Evolutionary conservation across 2,329 filamentous ascomycete genomes (phyloP), one percentile per base, ranked within the genome.

Genomic region (Epichloe sibirici): DNA sequence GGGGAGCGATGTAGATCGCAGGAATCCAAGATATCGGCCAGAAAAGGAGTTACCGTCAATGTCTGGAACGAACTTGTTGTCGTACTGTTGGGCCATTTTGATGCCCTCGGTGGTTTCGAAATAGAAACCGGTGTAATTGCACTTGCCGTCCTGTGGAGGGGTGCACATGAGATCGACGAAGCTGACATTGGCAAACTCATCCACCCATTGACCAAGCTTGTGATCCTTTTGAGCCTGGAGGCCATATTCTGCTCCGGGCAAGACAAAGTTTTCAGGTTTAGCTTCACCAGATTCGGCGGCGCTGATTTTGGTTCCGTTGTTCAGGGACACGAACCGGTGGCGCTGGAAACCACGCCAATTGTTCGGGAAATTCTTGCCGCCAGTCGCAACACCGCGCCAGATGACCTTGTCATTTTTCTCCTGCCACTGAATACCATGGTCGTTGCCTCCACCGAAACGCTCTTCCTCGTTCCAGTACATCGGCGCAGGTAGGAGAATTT

Each of bases 341-440:
- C 86, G 79, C 57, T 90, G 85, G 61, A 88, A 89, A 0, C 81
- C 77, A 11, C 73, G 77, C 86, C 86, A 90, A 59, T 82, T 88
- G 31, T 74, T 59, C 64, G 72, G 60, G 57, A 73, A 69, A 57
- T 85, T 82, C 40, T 68, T 67, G 1, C 83, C 83, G 2, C 83
- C 83, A 1, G 82, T 84, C 1, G 81, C 82, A 8, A 85, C 81
- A 37, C 83, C 83, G 35, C 83, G 79, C 83, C 83, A 86, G 48
- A 85, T 69, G 38, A 77, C 73, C 2, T 63, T 65, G 57, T 75
- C 66, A 1, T 63, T 52, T 66, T 86, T 87, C n/a, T 72, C 63
- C 5, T 70, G 62, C 83, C 83, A 85, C 3, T 71, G 61, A 0
- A 72, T 63, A 44, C 80, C 79, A 31, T 75, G 74, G 25, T 75